Evolutionary conservation across 176 grass and related monocot genomes (phyloP).

Genomic region (Bonia amplexicaulis): DNA sequence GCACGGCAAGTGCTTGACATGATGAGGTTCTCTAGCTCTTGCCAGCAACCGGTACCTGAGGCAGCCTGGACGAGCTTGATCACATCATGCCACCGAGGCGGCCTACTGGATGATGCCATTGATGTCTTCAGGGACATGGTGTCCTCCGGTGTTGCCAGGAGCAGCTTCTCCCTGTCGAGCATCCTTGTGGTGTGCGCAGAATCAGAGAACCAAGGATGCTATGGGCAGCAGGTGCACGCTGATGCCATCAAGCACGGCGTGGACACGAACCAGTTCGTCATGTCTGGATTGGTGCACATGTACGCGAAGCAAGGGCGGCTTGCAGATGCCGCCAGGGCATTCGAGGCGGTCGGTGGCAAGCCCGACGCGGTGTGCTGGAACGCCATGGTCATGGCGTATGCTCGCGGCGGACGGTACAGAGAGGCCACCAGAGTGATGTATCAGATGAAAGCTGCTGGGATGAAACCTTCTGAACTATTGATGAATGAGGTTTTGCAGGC

Average conservation of each 20-base stretch:
- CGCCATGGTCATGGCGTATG: slow-evolving; percentile 55
- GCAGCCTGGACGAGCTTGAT: slow-evolving; percentile 64
- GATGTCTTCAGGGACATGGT: slow-evolving; percentile 60
- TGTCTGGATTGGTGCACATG: slow-evolving; percentile 67
- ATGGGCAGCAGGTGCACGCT: slow-evolving; percentile 63
- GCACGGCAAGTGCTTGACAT: slow-evolving; percentile 43
- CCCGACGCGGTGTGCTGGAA: slow-evolving; percentile 62
- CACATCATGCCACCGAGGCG: slow-evolving; percentile 40
- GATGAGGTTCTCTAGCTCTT: slow-evolving; percentile 9
- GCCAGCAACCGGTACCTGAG: slow-evolving; percentile 5
- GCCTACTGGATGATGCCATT: slow-evolving; percentile 51
- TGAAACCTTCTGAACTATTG: slow-evolving; percentile 35
- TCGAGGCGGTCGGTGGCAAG: slow-evolving; percentile 28
- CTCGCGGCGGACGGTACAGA: slow-evolving; percentile 35
- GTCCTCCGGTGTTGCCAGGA: slow-evolving; percentile 40
- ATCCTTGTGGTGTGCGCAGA: slow-evolving; percentile 54
- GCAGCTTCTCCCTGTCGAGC: slow-evolving; percentile 47
- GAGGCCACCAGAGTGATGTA: slow-evolving; percentile 61
- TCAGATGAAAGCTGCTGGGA: slow-evolving; percentile 61
- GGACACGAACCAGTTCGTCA: slow-evolving; percentile 52
- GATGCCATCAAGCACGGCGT: slow-evolving; percentile 59
- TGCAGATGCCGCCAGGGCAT: slow-evolving; percentile 49
- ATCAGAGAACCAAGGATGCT: slow-evolving; percentile 22
- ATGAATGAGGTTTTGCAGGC: slow-evolving; percentile 39
- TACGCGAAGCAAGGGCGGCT: slow-evolving; percentile 56